Percentiles rank a stretch among this genome's conserved stretches.
Conservation (phyloP, 2,329 filamentous ascomycete genomes). For the Monilinia fructigena region DNA sequence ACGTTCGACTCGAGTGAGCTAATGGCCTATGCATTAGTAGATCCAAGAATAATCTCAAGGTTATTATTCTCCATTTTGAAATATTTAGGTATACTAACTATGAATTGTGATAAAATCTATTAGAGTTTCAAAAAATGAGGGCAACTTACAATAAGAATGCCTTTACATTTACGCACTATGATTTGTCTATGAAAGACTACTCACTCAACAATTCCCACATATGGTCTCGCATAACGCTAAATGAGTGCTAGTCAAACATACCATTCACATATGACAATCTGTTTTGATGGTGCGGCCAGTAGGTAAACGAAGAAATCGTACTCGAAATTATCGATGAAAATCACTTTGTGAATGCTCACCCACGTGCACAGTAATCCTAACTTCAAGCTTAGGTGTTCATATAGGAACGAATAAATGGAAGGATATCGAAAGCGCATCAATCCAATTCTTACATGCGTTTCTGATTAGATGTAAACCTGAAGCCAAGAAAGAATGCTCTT, state of each 20-base stretch:
- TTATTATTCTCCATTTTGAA: neutral
- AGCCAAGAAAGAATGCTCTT: neutral
- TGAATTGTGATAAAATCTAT: neutral
- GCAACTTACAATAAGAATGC: neutral
- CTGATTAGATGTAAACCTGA: neutral
- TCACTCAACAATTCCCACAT: neutral
- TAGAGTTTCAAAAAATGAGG: neutral
- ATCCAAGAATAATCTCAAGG: slow-evolving; percentile 3
- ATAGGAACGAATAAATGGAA: no score
- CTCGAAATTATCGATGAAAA: no score
- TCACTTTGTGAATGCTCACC: no score
- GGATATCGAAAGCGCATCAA: no score
- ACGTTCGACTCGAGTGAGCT: neutral
- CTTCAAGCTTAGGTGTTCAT: no score
- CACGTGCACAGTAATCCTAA: no score
- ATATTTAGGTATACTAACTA: neutral
- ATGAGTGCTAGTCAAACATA: neutral
- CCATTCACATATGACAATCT: neutral
- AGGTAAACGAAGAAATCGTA: no score
- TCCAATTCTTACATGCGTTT: neutral
- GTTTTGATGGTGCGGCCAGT: no score
- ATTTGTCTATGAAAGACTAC: neutral
- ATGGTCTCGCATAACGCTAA: neutral
- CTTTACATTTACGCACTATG: neutral
- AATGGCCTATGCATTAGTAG: neutral